These are phyloP conservation scores for Aspergillus sp. DNA, from an alignment of 2,329 filamentous ascomycete species.

Conservation along the genomic window DNA sequence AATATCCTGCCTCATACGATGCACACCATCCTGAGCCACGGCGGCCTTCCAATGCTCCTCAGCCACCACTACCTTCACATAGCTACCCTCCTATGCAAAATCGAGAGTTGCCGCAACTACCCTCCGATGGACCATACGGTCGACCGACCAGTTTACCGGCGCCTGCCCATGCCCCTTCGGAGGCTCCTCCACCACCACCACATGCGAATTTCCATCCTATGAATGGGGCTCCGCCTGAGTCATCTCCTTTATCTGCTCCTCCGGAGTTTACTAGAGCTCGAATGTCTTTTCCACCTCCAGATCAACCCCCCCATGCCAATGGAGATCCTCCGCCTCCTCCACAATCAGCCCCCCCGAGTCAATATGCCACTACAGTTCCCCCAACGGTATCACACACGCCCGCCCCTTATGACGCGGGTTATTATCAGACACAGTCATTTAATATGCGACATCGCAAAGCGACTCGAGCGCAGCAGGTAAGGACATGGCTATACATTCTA, in stretches of 20 bases:
- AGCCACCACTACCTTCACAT: slow-evolving; percentile 29
- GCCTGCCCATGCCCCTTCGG: slow-evolving; percentile 29
- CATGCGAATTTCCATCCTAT: slow-evolving; percentile 31
- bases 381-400: slow-evolving; percentile 29
- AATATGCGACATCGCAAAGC: slow-evolving; percentile 40
- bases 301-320: slow-evolving; percentile 24
- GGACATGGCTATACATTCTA: not conserved
- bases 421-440: slow-evolving; percentile 32
- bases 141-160: slow-evolving; percentile 33
- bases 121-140: slow-evolving; percentile 33
- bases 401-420: slow-evolving; percentile 27
- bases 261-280: slow-evolving; percentile 33
- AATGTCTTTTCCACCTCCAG: slow-evolving; percentile 32
- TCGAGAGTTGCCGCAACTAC: slow-evolving; percentile 36
- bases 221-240: slow-evolving; percentile 25
- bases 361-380: slow-evolving; percentile 27
- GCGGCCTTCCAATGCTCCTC: slow-evolving; percentile 28
- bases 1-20: slow-evolving; percentile 32
- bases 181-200: slow-evolving; percentile 26
- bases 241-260: slow-evolving; percentile 31
- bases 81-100: slow-evolving; percentile 31
- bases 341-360: slow-evolving; percentile 31
- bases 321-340: slow-evolving; percentile 31
- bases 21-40: slow-evolving; percentile 29
- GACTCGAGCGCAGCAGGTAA: slow-evolving; percentile 42